phyloP scores from a whole-genome alignment of 148 eudicot species.

The Chenopodium berlandieri region DNA sequence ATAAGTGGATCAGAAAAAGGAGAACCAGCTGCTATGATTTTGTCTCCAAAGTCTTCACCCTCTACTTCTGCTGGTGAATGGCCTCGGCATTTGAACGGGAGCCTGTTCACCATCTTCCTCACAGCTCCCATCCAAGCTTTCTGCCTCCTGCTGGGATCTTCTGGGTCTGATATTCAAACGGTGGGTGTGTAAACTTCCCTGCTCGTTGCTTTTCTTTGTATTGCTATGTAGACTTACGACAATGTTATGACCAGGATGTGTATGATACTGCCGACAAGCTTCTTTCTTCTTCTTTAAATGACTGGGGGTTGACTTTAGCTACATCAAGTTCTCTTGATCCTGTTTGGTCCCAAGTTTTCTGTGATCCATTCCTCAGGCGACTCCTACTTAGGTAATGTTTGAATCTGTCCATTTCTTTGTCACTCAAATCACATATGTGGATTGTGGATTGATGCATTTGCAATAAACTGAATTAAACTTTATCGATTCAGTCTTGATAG shows the following conservation, averaged over 20 bases:
- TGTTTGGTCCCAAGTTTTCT: constrained; percentile 77
- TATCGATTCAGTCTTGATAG: background rate
- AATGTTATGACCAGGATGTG: constrained; percentile 47
- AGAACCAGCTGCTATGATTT: constrained; percentile 68
- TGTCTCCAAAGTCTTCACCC: constrained; percentile 59
- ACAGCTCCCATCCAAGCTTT: constrained; percentile 81
- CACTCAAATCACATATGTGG: background rate
- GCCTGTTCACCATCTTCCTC: constrained; percentile 80
- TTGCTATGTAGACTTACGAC: constrained; percentile 15
- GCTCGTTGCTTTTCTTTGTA: background rate
- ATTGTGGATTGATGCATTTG: background rate
- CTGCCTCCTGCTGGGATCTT: constrained; percentile 63
- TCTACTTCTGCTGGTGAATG: constrained; percentile 47
- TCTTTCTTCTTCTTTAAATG: constrained; percentile 55
- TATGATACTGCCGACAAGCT: constrained; percentile 51
- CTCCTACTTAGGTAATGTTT: constrained; percentile 59
- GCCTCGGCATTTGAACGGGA: constrained; percentile 58
- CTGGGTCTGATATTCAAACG: constrained; percentile 60
- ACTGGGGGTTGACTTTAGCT: constrained; percentile 63
- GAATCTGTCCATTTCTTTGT: constrained; percentile 4
- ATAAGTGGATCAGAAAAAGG: constrained; percentile 79
- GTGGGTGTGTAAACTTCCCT: constrained; percentile 33
- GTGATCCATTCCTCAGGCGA: constrained; percentile 82
- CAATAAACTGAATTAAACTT: background rate
- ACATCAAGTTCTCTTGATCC: constrained; percentile 61